phyloP scores from a whole-genome alignment of 192 early-diverging fungal genomes.

The Mortierella alpina region DNA sequence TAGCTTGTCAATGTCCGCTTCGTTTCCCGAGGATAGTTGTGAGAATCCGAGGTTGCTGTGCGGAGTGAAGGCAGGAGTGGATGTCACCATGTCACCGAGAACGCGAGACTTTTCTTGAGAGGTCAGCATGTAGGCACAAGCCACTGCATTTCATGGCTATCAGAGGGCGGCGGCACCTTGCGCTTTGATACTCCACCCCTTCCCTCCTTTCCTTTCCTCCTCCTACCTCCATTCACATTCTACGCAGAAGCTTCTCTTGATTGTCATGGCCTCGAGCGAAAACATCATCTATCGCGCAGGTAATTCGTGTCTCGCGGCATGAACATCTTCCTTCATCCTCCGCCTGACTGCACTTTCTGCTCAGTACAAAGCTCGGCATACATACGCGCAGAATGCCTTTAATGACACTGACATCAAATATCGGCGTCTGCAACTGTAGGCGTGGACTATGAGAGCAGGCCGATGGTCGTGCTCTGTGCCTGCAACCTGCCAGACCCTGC shows the following conservation, averaged over 20 bases:
- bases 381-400: too few species aligned
- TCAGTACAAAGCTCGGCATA: too few species aligned
- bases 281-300: constrained; percentile 55
- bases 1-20: too few species aligned
- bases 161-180: too few species aligned
- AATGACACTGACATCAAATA: neutral
- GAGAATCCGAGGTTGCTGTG: too few species aligned
- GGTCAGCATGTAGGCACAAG: too few species aligned
- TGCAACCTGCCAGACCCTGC: constrained; percentile 90
- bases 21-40: too few species aligned
- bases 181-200: neutral
- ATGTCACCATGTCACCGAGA: too few species aligned
- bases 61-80: too few species aligned
- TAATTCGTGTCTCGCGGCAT: neutral
- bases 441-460: constrained; percentile 84
- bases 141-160: too few species aligned
- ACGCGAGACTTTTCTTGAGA: too few species aligned
- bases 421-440: constrained; percentile 58
- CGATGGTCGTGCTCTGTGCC: constrained; percentile 85
- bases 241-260: too few species aligned
- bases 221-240: neutral
- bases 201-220: neutral
- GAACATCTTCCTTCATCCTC: neutral
- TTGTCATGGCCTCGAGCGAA: constrained; percentile 40
- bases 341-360: neutral